Evolutionary conservation across 495 filamentous ascomycete species (phyloP).

Genomic region (Neurospora sp.): DNA sequence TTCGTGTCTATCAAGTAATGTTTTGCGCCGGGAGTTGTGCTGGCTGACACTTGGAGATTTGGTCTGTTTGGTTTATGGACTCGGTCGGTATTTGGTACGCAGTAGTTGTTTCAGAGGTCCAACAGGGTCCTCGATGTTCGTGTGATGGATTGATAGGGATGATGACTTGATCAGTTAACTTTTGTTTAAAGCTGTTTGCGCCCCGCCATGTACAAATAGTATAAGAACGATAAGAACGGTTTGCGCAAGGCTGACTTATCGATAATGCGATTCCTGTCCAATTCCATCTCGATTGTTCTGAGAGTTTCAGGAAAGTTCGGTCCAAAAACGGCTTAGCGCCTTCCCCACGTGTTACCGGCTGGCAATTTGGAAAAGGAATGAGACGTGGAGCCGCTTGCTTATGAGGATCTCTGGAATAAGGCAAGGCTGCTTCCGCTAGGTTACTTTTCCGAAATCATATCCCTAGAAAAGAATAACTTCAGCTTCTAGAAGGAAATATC

Average conservation of each 20-base stretch:
- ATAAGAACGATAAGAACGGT: not conserved
- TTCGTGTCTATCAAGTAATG: not conserved
- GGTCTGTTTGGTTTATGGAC: not conserved
- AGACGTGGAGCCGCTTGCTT: not conserved
- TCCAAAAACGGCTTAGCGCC: conserved; percentile 17
- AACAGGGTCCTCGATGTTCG: not conserved
- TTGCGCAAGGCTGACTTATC: not conserved
- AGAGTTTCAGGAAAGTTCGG: conserved; percentile 26
- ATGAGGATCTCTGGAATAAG: not conserved
- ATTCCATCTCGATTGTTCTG: conserved; percentile 8
- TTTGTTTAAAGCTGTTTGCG: not conserved
- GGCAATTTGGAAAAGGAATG: not conserved
- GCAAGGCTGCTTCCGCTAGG: not conserved
- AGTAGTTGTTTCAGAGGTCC: not conserved
- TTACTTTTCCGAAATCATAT: not conserved
- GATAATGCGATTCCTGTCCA: not conserved
- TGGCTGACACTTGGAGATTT: not conserved
- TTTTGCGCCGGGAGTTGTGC: not conserved
- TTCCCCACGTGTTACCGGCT: not conserved
- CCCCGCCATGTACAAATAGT: not conserved
- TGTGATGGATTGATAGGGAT: not conserved
- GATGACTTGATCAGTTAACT: not conserved
- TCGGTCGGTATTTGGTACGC: not conserved
- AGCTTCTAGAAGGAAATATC: not conserved
- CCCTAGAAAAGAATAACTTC: not conserved